Conservation (phyloP, 1,284 basidiomycete species). For the Gomphus bonarii region DNA sequence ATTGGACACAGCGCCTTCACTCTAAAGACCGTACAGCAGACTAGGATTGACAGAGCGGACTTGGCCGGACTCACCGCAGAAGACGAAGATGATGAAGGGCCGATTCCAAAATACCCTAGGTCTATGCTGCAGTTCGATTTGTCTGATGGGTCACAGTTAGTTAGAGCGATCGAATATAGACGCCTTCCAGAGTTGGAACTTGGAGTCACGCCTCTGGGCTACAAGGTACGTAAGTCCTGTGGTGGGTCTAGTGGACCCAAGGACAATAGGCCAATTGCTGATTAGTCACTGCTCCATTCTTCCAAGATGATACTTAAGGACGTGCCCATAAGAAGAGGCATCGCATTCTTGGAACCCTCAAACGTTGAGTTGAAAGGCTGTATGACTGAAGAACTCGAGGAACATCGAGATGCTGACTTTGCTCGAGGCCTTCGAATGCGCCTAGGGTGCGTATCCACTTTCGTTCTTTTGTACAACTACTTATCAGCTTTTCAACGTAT, state of each 20-base stretch:
- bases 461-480: neutral
- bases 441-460: slow-evolving; percentile 40
- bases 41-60: slow-evolving; percentile 50
- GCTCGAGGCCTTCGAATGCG: slow-evolving; percentile 41
- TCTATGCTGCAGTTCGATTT: slow-evolving; percentile 59
- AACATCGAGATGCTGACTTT: slow-evolving; percentile 41
- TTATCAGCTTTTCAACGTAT: neutral
- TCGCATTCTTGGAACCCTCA: slow-evolving; percentile 57
- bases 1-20: slow-evolving; percentile 63
- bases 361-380: slow-evolving; percentile 50
- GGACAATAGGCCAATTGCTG: neutral
- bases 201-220: slow-evolving; percentile 59
- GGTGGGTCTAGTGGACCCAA: neutral
- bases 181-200: slow-evolving; percentile 48
- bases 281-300: neutral
- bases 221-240: slow-evolving; percentile 40
- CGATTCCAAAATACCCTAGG: slow-evolving; percentile 63
- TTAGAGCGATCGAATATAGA: slow-evolving; percentile 64
- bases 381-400: slow-evolving; percentile 47
- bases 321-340: slow-evolving; percentile 49
- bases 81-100: slow-evolving; percentile 21
- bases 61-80: slow-evolving; percentile 28
- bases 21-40: slow-evolving; percentile 50
- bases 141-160: slow-evolving; percentile 48
- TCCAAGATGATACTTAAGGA: slow-evolving; percentile 54